phyloP scores from a whole-genome alignment of 2,329 filamentous ascomycete species.

The Neonectria magnoliae region DNA sequence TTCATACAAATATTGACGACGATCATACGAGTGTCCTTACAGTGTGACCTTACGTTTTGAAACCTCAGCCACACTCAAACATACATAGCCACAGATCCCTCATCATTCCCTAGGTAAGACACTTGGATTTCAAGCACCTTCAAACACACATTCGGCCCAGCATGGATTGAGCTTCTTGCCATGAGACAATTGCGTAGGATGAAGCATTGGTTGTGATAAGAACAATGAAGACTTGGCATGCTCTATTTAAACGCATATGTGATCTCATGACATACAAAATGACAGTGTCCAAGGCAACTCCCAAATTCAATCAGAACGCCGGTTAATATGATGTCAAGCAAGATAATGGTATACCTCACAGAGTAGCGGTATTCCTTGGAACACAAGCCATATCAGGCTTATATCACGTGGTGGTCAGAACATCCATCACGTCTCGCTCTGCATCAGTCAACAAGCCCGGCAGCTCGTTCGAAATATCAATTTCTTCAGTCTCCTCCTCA shows the following conservation, averaged over 20 bases:
- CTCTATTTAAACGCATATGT: not conserved
- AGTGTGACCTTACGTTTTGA: too few relatives aligned
- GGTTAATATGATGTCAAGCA: not conserved
- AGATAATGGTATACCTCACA: not conserved
- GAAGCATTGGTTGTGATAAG: not conserved
- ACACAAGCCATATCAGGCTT: too few relatives aligned
- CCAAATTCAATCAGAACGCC: not conserved
- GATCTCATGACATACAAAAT: not conserved
- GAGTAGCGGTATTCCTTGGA: not conserved
- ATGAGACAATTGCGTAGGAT: not conserved
- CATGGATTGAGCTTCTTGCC: not conserved
- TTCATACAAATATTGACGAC: constrained; percentile 2
- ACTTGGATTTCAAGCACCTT: too few relatives aligned
- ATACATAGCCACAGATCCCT: too few relatives aligned
- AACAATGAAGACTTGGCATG: not conserved
- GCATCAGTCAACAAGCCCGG: constrained; percentile 35
- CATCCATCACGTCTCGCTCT: constrained; percentile 29
- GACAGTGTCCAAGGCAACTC: not conserved
- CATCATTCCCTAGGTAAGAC: too few relatives aligned
- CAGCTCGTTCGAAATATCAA: constrained; percentile 27
- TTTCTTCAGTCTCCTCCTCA: constrained; percentile 28
- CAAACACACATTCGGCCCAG: not conserved
- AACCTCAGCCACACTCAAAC: too few relatives aligned
- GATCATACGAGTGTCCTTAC: not conserved
- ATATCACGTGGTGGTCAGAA: constrained; percentile 4